Conservation (phyloP, 164 flowering plant genomes). For the Tetracentron sinense region DNA sequence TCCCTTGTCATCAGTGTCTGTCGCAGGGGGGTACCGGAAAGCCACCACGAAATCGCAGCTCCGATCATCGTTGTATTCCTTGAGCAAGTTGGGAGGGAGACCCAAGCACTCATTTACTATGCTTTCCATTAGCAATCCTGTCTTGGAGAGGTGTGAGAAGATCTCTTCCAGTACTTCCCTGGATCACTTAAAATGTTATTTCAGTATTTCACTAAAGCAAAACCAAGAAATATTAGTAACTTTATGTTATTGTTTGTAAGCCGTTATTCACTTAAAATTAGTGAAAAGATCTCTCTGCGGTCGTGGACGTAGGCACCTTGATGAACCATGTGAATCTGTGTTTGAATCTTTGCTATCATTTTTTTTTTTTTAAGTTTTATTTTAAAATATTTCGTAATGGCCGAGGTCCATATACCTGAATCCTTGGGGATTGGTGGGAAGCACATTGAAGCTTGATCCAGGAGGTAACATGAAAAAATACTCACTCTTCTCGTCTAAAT, state of each 20-base stretch:
- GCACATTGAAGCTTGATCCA: slow-evolving; percentile 25
- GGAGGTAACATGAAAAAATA: slow-evolving; percentile 36
- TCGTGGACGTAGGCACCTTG: too few species aligned
- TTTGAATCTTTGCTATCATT: too few species aligned
- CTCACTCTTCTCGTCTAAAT: slow-evolving; percentile 18
- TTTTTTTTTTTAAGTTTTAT: too few species aligned
- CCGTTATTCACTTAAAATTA: too few species aligned
- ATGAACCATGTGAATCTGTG: too few species aligned
- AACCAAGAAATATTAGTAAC: too few species aligned
- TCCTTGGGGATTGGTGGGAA: slow-evolving; percentile 30
- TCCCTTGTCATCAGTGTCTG: slow-evolving; percentile 33
- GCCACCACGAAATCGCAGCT: slow-evolving; percentile 51
- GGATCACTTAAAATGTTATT: neutral
- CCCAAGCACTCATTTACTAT: slow-evolving; percentile 48
- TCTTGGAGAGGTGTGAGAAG: slow-evolving; percentile 28
- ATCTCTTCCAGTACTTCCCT: slow-evolving; percentile 44
- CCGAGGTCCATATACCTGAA: slow-evolving; percentile 21
- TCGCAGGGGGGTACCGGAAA: slow-evolving; percentile 39
- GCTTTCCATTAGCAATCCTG: slow-evolving; percentile 34
- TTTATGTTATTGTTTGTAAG: too few species aligned
- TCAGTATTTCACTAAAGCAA: neutral
- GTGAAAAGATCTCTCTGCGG: too few species aligned
- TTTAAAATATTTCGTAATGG: too few species aligned
- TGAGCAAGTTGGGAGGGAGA: slow-evolving; percentile 43
- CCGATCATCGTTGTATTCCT: slow-evolving; percentile 42